These are phyloP conservation scores for Tilletia caries DNA, from an alignment of 1,284 basidiomycete genomes.

Conservation along the genomic window DNA sequence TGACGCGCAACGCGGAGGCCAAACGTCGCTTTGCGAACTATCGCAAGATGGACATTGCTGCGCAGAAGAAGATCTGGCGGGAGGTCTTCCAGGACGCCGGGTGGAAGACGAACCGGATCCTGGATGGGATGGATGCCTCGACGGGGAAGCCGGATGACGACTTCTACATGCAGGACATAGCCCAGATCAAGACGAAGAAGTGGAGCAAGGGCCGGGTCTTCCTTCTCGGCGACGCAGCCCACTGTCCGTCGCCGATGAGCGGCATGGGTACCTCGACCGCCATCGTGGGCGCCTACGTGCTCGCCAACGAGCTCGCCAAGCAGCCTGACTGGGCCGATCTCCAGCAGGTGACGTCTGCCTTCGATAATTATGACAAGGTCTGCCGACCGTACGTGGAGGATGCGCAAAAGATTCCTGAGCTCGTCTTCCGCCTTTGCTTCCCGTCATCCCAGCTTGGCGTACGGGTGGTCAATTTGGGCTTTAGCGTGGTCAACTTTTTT, in stretches of 20 bases:
- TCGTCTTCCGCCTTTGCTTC: constrained; percentile 22
- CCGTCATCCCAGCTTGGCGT: constrained; percentile 16
- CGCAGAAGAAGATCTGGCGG: constrained; percentile 25
- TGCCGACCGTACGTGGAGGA: constrained; percentile 31
- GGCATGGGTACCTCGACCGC: constrained; percentile 36
- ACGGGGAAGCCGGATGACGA: constrained; percentile 17
- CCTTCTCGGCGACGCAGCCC: constrained; percentile 34
- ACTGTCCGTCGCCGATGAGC: constrained; percentile 33
- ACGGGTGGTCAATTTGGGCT: constrained; percentile 16
- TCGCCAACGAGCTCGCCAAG: constrained; percentile 31
- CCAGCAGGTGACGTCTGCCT: constrained; percentile 18
- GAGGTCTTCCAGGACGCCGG: constrained; percentile 21
- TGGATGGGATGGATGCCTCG: constrained; percentile 19
- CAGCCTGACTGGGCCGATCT: constrained; percentile 3
- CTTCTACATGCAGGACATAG: constrained; percentile 30
- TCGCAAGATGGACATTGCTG: background rate
- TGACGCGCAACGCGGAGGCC: constrained; percentile 1
- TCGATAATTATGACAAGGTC: constrained; percentile 24
- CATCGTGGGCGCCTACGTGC: constrained; percentile 30
- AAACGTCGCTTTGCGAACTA: background rate
- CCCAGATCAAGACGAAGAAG: constrained; percentile 28
- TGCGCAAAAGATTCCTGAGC: constrained; percentile 27
- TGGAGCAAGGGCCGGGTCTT: constrained; percentile 32
- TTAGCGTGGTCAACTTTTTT: constrained; percentile 10
- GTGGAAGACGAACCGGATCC: constrained; percentile 24